Conservation (phyloP, 768 basidiomycete species). For the Phylloporus scabripes region DNA sequence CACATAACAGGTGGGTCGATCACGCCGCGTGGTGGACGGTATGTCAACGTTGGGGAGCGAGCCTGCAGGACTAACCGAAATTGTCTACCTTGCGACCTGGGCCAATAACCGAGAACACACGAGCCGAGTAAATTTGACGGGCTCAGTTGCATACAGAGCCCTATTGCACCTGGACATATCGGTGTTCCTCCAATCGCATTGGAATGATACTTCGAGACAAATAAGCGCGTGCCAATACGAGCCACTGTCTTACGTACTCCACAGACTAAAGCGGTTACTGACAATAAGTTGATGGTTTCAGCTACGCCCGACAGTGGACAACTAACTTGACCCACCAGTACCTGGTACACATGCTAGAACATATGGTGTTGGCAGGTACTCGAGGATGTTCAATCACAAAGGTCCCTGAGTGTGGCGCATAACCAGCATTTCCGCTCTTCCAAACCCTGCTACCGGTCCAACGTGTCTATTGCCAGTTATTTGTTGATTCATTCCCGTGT, state of each 20-base stretch:
- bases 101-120: constrained; percentile 59
- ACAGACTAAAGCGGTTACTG: background rate
- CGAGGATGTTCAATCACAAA: background rate
- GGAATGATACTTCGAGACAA: constrained; percentile 39
- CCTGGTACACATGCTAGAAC: background rate
- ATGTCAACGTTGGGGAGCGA: constrained; percentile 2
- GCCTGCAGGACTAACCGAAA: constrained; percentile 2
- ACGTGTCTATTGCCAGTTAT: background rate
- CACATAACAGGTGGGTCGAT: constrained; percentile 1
- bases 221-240: background rate
- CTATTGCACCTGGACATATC: constrained; percentile 70
- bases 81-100: constrained; percentile 76
- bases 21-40: constrained; percentile 52
- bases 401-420: background rate
- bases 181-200: constrained; percentile 66
- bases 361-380: background rate
- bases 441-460: background rate
- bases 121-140: constrained; percentile 48
- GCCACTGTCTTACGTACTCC: constrained; percentile 3
- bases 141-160: constrained; percentile 81
- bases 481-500: background rate
- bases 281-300: background rate
- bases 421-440: background rate
- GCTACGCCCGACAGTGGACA: no score
- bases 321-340: no score